Evolutionary conservation across 129 eudicot genomes (phyloP).

Genomic region (Ambrosia artemisiifolia): DNA sequence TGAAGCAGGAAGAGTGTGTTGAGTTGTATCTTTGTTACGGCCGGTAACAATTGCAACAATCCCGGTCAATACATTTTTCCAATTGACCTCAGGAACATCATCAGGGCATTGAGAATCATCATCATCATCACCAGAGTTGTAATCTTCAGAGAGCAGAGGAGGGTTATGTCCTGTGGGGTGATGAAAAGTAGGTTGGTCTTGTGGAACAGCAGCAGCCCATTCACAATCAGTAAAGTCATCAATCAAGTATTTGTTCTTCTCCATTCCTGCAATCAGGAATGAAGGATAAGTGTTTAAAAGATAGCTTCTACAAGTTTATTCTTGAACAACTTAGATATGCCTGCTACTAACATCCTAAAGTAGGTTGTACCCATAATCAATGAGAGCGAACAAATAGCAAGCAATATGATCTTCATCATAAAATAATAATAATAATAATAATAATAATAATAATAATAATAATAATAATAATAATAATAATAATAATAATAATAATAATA

Average conservation of each 20-base stretch:
- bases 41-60: conserved; percentile 76
- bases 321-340: neutral
- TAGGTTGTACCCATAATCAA: neutral
- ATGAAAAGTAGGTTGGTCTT: conserved; percentile 20
- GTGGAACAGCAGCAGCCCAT: conserved; percentile 40
- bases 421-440: too few relatives aligned
- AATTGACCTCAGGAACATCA: conserved; percentile 64
- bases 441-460: too few relatives aligned
- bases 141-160: conserved; percentile 52
- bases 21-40: conserved; percentile 51
- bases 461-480: too few relatives aligned
- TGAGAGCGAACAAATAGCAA: too few relatives aligned
- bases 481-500: too few relatives aligned
- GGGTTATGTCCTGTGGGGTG: conserved; percentile 26
- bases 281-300: conserved; percentile 33
- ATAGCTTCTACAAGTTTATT: neutral
- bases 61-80: conserved; percentile 82
- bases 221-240: conserved; percentile 55
- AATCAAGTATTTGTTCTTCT: conserved; percentile 38
- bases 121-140: conserved; percentile 42
- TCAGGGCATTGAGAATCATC: conserved; percentile 36
- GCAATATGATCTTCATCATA: neutral
- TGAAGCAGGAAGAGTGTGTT: conserved; percentile 32
- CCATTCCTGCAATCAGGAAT: conserved; percentile 39
- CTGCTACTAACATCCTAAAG: neutral